Evolutionary conservation across 352 stramenopile genomes (phyloP), one percentile per base, ranked within the genome.

Genomic region (Peronosclerospora sorghi): DNA sequence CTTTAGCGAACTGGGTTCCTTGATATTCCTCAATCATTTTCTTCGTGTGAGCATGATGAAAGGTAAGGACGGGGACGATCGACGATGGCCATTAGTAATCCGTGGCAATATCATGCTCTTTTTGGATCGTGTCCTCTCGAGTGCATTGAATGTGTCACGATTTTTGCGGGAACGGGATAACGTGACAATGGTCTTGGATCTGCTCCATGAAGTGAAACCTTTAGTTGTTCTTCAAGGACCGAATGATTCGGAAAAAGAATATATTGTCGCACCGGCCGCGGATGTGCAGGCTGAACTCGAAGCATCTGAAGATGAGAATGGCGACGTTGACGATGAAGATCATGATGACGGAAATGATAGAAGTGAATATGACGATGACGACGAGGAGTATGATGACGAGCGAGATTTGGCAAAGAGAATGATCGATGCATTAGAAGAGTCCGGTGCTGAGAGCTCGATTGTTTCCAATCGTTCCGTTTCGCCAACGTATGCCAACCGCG

Each of bases 31-130:
- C 17, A 92, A 90, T 35, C 80, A 89, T 38, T 73, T 92, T 17
- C 48, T 92, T 23, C 68, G 71, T 29, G 73, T 83, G 20, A 85
- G 69, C 12, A 92, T 90, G 78, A 83, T 85, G 54, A 65, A 62
- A 37, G 51, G 45, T 28, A 65, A 71, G 32, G 35, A 51, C 24
- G 71, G 56, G 8, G 56, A 68, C 15, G 61, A 70, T 18, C 62
- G 68, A 35, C 41, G 63, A 3, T 92, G 76, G 76, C 76, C 77
- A 9, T 56, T 89, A 8, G 62, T 85, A 35, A 64, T 92, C 15
- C 77, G 80, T 41, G 80, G 80, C 28, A 87, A 92, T 49, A 87
- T 90, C 32, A 70, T 86, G 44, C 48, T 90, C 9, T 88, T 90
- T 41, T 48, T 90, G 10, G 77, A 91, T 54, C 77, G 77, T 20